Evolutionary conservation across 805 yeast species (phyloP), one percentile per base, ranked within the genome.

Genomic region (Metschnikowia lochheadii): DNA sequence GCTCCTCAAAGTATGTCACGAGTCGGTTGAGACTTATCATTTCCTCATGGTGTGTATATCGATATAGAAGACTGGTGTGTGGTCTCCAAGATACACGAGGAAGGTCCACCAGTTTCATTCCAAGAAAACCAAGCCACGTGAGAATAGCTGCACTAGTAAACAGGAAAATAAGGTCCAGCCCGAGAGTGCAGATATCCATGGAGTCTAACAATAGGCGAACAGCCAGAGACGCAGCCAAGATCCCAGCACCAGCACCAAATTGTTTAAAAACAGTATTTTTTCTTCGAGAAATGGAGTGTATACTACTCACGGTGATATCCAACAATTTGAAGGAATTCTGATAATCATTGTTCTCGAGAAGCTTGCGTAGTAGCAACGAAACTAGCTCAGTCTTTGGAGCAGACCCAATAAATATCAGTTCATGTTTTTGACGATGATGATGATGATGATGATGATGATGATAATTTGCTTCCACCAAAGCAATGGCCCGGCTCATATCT

Each of bases 1-100:
- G 62, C 59, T 75, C 79, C 54, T 75, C 78, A 48, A 68, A 75
- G 50, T 70, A 68, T 7, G 66, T 64, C 49, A 75, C 61, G 23
- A 74, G 64, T 46, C 64, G 63, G 52, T 71, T 70, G 13, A 69
- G 61, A 7, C 60, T 49, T 3, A 62, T 40, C 6, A 72, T 54
- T 51, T 73, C 77, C 10, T 65, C 64, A 8, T 61, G 57, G 49
- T 70, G 72, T 6, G 60, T 40, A 26, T 57, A 56, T 15, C 70
- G 67, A 50, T 67, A 57, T 21, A 60, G 38, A 6, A 59, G 34
- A 2, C 62, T 56, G 14, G 63, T 66, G 48, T 75, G 69, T 5
- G 63, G 62, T 38, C 78, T 48, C 77, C 75, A 72, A 29, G 72
- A 64, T 17, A 72, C 56, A 26, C 59, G 56, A 5, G 52, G 52